These are phyloP conservation scores for Candida sojae DNA, from an alignment of 1,139 yeast species.

Conservation along the genomic window DNA sequence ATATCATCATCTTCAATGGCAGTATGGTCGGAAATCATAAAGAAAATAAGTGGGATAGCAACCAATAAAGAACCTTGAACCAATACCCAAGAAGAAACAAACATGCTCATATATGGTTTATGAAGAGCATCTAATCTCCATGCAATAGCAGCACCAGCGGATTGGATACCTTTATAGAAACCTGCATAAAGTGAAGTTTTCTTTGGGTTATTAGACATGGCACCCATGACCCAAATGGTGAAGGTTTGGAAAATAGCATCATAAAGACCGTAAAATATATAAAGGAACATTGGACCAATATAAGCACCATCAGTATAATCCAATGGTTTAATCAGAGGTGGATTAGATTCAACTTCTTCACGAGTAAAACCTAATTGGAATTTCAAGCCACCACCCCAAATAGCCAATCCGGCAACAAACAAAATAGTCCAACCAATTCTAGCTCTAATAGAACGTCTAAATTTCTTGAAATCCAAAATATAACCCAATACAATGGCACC, in stretches of 20 bases:
- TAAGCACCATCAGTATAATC: slow-evolving; percentile 49
- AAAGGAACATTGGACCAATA: slow-evolving; percentile 62
- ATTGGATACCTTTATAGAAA: slow-evolving; percentile 63
- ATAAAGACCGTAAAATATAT: slow-evolving; percentile 59
- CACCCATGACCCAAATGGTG: slow-evolving; percentile 59
- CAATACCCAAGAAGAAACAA: slow-evolving; percentile 61
- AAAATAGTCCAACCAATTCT: slow-evolving; percentile 46
- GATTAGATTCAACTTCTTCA: slow-evolving; percentile 26
- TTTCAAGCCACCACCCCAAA: slow-evolving; percentile 66
- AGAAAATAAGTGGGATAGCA: slow-evolving; percentile 40
- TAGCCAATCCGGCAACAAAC: slow-evolving; percentile 43
- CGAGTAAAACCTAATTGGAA: slow-evolving; percentile 51
- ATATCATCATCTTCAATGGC: slow-evolving; percentile 39
- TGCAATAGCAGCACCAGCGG: slow-evolving; percentile 63
- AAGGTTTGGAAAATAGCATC: slow-evolving; percentile 62
- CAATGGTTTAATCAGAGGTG: slow-evolving; percentile 26
- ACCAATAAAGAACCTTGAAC: slow-evolving; percentile 48
- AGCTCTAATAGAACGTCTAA: slow-evolving; percentile 48
- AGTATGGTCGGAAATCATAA: slow-evolving; percentile 47
- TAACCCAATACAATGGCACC: slow-evolving; percentile 55
- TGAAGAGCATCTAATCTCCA: slow-evolving; percentile 58
- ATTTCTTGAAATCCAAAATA: slow-evolving; percentile 44
- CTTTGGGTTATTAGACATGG: slow-evolving; percentile 57
- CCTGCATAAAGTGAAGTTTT: slow-evolving; percentile 61
- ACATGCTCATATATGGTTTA: slow-evolving; percentile 44